Conservation (phyloP, 2,329 filamentous ascomycete genomes). For the Penicillium verrucosum region DNA sequence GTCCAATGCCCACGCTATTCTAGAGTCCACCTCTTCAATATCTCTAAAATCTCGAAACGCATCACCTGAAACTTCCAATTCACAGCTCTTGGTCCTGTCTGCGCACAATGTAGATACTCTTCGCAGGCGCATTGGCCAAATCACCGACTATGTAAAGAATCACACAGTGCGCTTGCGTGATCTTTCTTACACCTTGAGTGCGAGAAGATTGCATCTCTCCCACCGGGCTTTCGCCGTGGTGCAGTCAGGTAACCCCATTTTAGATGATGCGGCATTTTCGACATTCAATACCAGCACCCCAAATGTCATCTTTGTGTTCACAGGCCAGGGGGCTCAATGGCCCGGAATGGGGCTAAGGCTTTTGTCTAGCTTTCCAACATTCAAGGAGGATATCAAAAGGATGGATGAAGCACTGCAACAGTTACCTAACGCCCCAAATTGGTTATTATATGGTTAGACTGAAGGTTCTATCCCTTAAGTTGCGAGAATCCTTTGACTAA, state of each 20-base stretch:
- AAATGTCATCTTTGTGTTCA: conserved; percentile 30
- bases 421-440: conserved; percentile 1
- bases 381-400: conserved; percentile 16
- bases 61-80: background rate
- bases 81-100: conserved; percentile 16
- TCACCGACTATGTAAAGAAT: conserved; percentile 7
- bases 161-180: conserved; percentile 1
- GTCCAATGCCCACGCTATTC: conserved; percentile 23
- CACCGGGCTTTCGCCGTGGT: conserved; percentile 15
- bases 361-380: conserved; percentile 17
- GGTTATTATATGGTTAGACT: conserved; percentile 8
- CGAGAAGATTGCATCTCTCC: conserved; percentile 13
- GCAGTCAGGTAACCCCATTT: background rate
- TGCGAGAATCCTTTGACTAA: background rate
- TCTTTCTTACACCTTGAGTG: conserved; percentile 17
- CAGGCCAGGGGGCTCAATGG: conserved; percentile 40
- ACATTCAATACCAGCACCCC: background rate
- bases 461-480: background rate
- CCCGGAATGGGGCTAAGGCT: conserved; percentile 32
- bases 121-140: conserved; percentile 5
- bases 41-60: background rate
- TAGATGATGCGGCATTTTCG: background rate
- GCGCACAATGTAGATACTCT: conserved; percentile 13
- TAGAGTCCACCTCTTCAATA: conserved; percentile 10
- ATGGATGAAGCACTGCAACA: conserved; percentile 16